phyloP scores from a whole-genome alignment of 2,329 filamentous ascomycete genomes.

The Capronia coronata region DNA sequence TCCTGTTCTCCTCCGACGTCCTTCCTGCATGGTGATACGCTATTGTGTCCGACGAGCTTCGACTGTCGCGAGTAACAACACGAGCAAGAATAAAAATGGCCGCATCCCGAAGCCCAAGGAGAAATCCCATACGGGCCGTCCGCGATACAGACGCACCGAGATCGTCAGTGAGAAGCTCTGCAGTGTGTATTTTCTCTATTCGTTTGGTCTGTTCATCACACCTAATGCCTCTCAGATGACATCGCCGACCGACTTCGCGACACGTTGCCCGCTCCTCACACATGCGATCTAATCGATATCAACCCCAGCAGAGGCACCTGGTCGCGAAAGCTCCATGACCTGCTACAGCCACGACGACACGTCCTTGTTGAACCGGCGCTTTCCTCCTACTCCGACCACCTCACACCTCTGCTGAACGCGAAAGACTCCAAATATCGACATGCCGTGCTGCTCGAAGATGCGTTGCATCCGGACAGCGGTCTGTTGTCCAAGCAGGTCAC shows the following conservation, averaged over 20 bases:
- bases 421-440: constrained; percentile 38
- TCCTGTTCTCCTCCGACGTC: not conserved
- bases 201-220: not conserved
- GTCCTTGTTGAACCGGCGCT: constrained; percentile 70
- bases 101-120: not conserved
- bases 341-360: constrained; percentile 72
- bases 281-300: constrained; percentile 80
- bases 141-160: constrained; percentile 1
- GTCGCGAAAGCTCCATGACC: constrained; percentile 68
- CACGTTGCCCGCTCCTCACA: constrained; percentile 61
- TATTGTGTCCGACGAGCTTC: constrained; percentile 12
- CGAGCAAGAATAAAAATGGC: not conserved
- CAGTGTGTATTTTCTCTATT: constrained; percentile 18
- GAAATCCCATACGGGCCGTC: not conserved
- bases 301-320: constrained; percentile 75
- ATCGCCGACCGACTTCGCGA: constrained; percentile 62
- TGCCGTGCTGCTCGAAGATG: constrained; percentile 46
- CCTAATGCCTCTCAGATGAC: constrained; percentile 50
- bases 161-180: constrained; percentile 15
- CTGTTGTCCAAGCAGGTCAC: constrained; percentile 30
- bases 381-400: constrained; percentile 53
- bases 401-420: constrained; percentile 51
- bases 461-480: constrained; percentile 46
- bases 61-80: constrained; percentile 8
- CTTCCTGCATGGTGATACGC: constrained; percentile 16